phyloP scores from a whole-genome alignment of 2,329 filamentous ascomycete species.

The Eurotiales sp. region DNA sequence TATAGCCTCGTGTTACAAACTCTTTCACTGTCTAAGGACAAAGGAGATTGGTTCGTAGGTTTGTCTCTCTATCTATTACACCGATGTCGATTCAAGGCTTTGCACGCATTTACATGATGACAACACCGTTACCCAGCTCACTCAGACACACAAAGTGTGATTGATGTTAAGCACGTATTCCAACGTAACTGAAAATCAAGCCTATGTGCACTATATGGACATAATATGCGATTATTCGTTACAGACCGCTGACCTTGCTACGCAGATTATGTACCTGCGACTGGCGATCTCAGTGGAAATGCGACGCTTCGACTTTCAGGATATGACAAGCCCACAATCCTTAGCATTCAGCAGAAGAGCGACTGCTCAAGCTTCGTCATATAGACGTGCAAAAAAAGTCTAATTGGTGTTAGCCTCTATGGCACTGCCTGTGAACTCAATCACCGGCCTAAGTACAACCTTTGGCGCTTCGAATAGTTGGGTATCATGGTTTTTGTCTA shows the following conservation, averaged over 20 bases:
- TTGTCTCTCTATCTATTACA: not conserved
- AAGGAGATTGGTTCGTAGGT: not conserved
- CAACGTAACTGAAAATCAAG: conserved; percentile 5
- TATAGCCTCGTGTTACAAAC: not conserved
- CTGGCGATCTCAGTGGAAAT: too few relatives aligned
- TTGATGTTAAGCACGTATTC: conserved; percentile 16
- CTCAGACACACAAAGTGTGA: conserved; percentile 16
- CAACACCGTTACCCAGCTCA: conserved; percentile 17
- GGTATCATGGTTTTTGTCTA: conserved; percentile 3
- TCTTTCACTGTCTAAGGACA: not conserved
- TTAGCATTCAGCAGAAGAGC: not conserved
- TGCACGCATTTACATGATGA: conserved; percentile 11
- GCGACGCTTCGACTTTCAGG: not conserved
- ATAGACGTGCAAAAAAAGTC: not conserved
- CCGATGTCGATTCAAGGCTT: not conserved
- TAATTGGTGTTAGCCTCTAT: not conserved
- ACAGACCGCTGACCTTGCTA: not conserved
- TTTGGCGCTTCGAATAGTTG: not conserved
- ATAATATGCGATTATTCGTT: not conserved
- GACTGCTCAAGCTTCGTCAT: not conserved
- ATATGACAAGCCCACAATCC: not conserved
- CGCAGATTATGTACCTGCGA: not conserved
- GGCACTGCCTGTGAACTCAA: not conserved
- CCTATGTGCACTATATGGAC: not conserved
- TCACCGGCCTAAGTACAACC: not conserved